Percentiles rank a stretch among this genome's conserved stretches.
Evolutionary conservation across 495 filamentous ascomycete genomes (phyloP).

Genomic region (Penicillium tannophilum): DNA sequence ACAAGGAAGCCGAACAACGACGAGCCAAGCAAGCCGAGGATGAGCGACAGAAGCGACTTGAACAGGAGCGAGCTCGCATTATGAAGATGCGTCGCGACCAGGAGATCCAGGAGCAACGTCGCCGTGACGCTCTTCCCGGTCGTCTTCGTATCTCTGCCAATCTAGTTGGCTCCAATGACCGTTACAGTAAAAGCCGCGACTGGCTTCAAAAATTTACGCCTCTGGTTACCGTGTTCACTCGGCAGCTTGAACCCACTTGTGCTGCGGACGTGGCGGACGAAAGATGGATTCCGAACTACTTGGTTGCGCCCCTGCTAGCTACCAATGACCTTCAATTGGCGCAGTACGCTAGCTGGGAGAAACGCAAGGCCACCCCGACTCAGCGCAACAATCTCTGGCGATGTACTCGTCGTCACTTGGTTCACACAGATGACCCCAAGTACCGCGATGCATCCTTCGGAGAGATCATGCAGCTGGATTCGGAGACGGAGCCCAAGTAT

Average conservation of each 20-base stretch:
- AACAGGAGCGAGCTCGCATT: conserved; percentile 58
- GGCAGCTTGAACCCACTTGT: conserved; percentile 50
- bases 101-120: conserved; percentile 57
- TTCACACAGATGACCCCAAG: conserved; percentile 45
- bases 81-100: conserved; percentile 51
- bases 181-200: conserved; percentile 43
- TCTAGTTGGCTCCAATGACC: conserved; percentile 49
- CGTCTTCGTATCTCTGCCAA: conserved; percentile 52
- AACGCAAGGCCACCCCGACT: conserved; percentile 46
- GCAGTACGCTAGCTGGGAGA: conserved; percentile 73
- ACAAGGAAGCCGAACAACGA: conserved; percentile 55
- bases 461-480: conserved; percentile 48
- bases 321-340: conserved; percentile 75
- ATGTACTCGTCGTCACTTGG: conserved; percentile 52
- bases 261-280: conserved; percentile 51
- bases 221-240: conserved; percentile 50
- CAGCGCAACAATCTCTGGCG: conserved; percentile 57
- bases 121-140: conserved; percentile 58
- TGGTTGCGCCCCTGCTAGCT: conserved; percentile 72
- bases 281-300: conserved; percentile 75
- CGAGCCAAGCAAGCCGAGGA: conserved; percentile 56
- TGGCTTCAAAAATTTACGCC: conserved; percentile 56
- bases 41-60: conserved; percentile 54
- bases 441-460: conserved; percentile 41
- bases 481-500: conserved; percentile 53